Base-by-base conservation (phyloP, 2,329 filamentous ascomycete species). In the Pseudocercospora eumusae region DNA sequence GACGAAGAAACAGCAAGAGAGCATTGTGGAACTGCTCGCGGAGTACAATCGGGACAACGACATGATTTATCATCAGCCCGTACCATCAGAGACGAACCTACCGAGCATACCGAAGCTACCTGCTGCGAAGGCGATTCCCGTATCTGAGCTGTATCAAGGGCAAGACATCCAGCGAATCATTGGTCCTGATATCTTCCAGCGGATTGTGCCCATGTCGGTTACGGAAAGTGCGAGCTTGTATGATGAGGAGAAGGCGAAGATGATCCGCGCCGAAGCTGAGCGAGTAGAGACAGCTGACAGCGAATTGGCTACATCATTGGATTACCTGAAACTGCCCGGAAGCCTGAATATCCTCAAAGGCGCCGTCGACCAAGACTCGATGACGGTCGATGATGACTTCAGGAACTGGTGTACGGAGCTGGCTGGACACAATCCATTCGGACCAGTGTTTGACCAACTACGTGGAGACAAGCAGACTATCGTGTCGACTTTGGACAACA, bases 81-180 rank as follows among this genome's bases (percentile, higher is more conserved):
- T 99, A 1, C 93, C 95, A 0, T 88, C 88, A 9, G 92, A 97
- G 75, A 90, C 92, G 3, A 89, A 88, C 27, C 80, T 99, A 11
- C 80, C 91, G 1, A 84, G 89, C 0, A 92, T 99, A 54, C 85
- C 92, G 2, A 99, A 98, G 75, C 83, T 98, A 15, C 92, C 93
- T 4, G 96, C 95, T 1, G 93, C 95, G 7, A 99, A 99, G 76
- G 92, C 95, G 3, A 98, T 99, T 65, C 93, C 95, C 0, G 93
- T 99, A 28, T 96, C 91, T 74, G 96, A 99, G 74, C 82, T 99
- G 0, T 99, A 99, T 73, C 92, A 96, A 61, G 93, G 93, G 1
- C 95, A 98, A 77, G 95, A 99, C 74, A 97, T 99, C 45, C 92
- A 96, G 75, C 86, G 92, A 25, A 98, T 99, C 65, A 98, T 96